Conservation (phyloP, 2,329 filamentous ascomycete species). For the Rachicladosporium sp. region DNA sequence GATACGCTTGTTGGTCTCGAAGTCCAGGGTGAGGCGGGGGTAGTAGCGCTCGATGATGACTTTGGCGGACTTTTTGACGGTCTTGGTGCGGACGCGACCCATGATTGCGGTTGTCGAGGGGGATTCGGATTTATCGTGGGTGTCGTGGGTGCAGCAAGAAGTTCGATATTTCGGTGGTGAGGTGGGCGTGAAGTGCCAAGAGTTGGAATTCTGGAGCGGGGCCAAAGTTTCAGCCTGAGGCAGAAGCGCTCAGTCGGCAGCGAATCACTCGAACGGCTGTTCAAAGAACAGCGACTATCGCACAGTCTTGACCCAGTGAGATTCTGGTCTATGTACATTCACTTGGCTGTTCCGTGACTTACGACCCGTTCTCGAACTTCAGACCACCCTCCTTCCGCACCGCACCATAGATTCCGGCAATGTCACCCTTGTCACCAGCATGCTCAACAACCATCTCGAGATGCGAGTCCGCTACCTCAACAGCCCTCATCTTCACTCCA, state of each 20-base stretch:
- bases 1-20: conserved; percentile 99
- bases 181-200: no score
- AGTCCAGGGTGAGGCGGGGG: conserved; percentile 95
- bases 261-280: no score
- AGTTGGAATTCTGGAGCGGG: no score
- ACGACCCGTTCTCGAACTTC: conserved; percentile 45
- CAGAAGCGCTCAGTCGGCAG: no score
- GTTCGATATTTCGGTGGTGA: no score
- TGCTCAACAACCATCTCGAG: conserved; percentile 58
- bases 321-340: no score
- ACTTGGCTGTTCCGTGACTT: background rate
- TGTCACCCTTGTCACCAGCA: conserved; percentile 58
- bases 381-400: conserved; percentile 63
- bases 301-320: no score
- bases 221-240: no score
- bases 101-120: conserved; percentile 30
- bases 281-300: no score
- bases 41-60: conserved; percentile 98
- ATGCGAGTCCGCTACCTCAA: conserved; percentile 57
- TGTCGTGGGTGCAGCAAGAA: no score
- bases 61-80: conserved; percentile 84
- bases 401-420: conserved; percentile 72
- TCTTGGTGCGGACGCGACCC: conserved; percentile 49
- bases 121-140: no score
- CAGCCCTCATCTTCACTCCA: conserved; percentile 51